Evolutionary conservation across 805 yeast species (phyloP).

Genomic region (Kodamaea leandrae): DNA sequence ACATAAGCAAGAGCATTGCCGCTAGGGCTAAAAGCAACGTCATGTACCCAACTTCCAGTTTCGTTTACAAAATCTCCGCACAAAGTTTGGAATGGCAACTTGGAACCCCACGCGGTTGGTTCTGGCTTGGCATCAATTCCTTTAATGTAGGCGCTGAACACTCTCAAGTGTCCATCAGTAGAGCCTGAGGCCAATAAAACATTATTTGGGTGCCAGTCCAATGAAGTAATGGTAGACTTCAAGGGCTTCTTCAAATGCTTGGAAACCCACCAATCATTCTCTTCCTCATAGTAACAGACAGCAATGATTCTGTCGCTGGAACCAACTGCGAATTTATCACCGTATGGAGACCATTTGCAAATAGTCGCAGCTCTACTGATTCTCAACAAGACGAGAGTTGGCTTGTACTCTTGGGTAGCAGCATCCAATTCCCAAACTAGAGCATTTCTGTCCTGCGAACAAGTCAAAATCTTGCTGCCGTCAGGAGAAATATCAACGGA

Average conservation of each 20-base stretch:
- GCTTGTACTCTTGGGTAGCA: slow-evolving; percentile 61
- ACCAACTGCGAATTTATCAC: slow-evolving; percentile 95
- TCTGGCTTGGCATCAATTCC: slow-evolving; percentile 82
- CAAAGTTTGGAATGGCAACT: slow-evolving; percentile 89
- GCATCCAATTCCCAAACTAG: slow-evolving; percentile 84
- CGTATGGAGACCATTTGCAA: slow-evolving; percentile 93
- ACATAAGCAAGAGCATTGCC: slow-evolving; percentile 79
- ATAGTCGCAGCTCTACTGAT: slow-evolving; percentile 94
- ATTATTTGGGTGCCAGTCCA: slow-evolving; percentile 92
- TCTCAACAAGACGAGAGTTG: slow-evolving; percentile 87
- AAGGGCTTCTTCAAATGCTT: slow-evolving; percentile 96
- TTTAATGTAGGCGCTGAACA: slow-evolving; percentile 84
- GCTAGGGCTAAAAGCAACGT: slow-evolving; percentile 76
- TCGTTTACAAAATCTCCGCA: slow-evolving; percentile 73
- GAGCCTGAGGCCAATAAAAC: slow-evolving; percentile 88
- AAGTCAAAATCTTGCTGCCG: slow-evolving; percentile 83
- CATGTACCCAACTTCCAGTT: slow-evolving; percentile 90
- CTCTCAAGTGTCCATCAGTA: slow-evolving; percentile 89
- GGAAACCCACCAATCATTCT: slow-evolving; percentile 99
- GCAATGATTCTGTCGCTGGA: slow-evolving; percentile 93
- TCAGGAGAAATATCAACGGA: slow-evolving; percentile 87
- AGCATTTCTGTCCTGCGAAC: slow-evolving; percentile 97
- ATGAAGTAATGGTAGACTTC: slow-evolving; percentile 75
- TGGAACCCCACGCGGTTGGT: slow-evolving; percentile 87
- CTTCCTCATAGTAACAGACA: slow-evolving; percentile 91